Base-by-base conservation (phyloP, 352 stramenopile genomes). In the Elongisporangium undulatum region DNA sequence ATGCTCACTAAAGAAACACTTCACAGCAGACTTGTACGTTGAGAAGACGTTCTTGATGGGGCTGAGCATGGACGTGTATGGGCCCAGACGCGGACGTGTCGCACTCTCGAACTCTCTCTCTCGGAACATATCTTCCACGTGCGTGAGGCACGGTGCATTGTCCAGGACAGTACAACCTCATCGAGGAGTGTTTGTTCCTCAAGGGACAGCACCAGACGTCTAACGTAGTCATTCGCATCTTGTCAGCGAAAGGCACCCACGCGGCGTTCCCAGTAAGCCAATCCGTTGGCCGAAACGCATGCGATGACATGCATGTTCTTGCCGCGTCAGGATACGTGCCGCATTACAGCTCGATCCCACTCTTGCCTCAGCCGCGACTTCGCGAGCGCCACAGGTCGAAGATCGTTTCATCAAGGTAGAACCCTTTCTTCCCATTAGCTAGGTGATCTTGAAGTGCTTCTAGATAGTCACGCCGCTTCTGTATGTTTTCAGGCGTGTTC, bases 351-450 rank as follows among this genome's bases (percentile, higher is more conserved):
- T 1, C 58, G 49, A 0, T 39, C 1, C 58, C 13, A 24, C 48
- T 41, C 2, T 22, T 22, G 19, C 58, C 53, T 0, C 45, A 26
- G 0, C 49, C 58, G n/a, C 53, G 19, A 6, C 49, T 63, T 9
- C 58, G 1, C 4, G 51, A 53, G 0, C 34, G 22, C 56, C 64
- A 66, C 0, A 62, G 29, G 21, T 71, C 65, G 20, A 71, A 63
- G 29, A 65, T 71, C 0, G 49, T 71, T 20, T 66, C 65, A 23
- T 65, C 61, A 8, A 68, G 50, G 49, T 71, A 65, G 23, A 57
- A 68, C 54, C 1, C 5, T n/a, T n/a, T 50, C 13, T 61, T 61
- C 3, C 41, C 56, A 5, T 17, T 15, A 0, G 56, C 41, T 52
- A 64, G 56, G 10, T 55, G 50, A 3, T 62, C 41, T 4, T 60